These are phyloP conservation scores for Dipteronia sinensis DNA, from an alignment of 345 rosid species.

Conservation along the genomic window DNA sequence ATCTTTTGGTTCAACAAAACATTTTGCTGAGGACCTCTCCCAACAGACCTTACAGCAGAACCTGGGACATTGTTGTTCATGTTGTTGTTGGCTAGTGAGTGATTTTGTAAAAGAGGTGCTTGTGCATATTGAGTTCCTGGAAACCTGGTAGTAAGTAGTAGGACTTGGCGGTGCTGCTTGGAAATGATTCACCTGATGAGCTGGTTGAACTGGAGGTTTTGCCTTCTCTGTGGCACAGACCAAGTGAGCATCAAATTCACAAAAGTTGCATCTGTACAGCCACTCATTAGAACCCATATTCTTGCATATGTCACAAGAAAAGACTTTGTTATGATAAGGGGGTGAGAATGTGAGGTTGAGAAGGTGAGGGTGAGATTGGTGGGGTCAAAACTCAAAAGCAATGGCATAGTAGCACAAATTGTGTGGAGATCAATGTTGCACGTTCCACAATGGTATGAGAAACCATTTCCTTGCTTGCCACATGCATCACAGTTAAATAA, in stretches of 20 bases:
- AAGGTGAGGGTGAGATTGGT: constrained; percentile 45
- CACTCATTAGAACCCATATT: constrained; percentile 38
- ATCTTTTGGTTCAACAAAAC: background rate
- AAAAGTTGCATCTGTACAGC: constrained; percentile 45
- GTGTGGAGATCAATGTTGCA: constrained; percentile 52
- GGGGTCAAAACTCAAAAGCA: constrained; percentile 12
- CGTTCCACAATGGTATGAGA: constrained; percentile 43
- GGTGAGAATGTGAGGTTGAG: constrained; percentile 41
- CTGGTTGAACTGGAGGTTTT: background rate
- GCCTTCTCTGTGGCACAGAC: constrained; percentile 34
- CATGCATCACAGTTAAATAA: constrained; percentile 41
- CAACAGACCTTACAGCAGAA: background rate
- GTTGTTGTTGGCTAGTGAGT: background rate
- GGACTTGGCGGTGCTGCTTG: background rate
- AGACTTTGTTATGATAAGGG: constrained; percentile 31
- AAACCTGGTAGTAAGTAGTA: background rate
- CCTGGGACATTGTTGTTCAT: background rate
- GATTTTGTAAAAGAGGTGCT: constrained; percentile 1
- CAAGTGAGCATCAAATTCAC: constrained; percentile 51
- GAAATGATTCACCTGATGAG: constrained; percentile 14
- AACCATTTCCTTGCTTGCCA: constrained; percentile 42
- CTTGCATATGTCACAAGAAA: constrained; percentile 41
- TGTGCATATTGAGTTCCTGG: background rate
- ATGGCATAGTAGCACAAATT: constrained; percentile 45
- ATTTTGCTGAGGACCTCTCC: background rate